Conservation (phyloP, 169 alveolate genomes). For the Plasmodium vivax region DNA sequence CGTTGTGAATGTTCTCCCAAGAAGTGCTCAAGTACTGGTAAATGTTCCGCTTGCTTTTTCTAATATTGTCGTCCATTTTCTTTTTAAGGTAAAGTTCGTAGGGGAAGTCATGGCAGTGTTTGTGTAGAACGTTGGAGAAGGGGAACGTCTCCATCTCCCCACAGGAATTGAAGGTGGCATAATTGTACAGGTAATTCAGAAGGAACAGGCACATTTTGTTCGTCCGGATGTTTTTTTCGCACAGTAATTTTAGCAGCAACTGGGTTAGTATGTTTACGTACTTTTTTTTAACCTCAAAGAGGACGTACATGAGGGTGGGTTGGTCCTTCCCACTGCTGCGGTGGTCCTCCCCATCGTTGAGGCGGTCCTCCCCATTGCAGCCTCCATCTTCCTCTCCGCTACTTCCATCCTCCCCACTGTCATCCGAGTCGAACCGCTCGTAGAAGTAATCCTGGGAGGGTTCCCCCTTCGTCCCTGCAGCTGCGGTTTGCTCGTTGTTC, state of each 20-base stretch:
- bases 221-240: constrained; percentile 69
- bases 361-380: neutral
- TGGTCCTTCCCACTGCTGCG: neutral
- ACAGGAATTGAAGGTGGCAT: constrained; percentile 36
- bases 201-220: constrained; percentile 56
- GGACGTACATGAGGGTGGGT: constrained; percentile 13
- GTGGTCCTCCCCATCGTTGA: neutral
- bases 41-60: constrained; percentile 63
- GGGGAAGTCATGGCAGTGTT: constrained; percentile 59
- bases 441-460: constrained; percentile 22
- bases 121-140: constrained; percentile 35
- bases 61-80: constrained; percentile 64
- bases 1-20: constrained; percentile 17
- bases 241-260: constrained; percentile 43
- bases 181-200: constrained; percentile 55
- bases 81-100: constrained; percentile 62
- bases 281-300: constrained; percentile 49
- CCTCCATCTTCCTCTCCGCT: neutral
- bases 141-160: constrained; percentile 26
- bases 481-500: neutral
- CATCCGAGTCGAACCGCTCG: constrained; percentile 22
- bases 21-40: constrained; percentile 44
- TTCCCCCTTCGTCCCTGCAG: neutral
- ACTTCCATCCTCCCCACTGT: constrained; percentile 30
- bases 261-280: constrained; percentile 44